A percentile compares a stretch with the other conserved stretches of the same genome.
phyloP scores from a whole-genome alignment of 2,329 filamentous ascomycete genomes.

The Aureobasidium sp. region DNA sequence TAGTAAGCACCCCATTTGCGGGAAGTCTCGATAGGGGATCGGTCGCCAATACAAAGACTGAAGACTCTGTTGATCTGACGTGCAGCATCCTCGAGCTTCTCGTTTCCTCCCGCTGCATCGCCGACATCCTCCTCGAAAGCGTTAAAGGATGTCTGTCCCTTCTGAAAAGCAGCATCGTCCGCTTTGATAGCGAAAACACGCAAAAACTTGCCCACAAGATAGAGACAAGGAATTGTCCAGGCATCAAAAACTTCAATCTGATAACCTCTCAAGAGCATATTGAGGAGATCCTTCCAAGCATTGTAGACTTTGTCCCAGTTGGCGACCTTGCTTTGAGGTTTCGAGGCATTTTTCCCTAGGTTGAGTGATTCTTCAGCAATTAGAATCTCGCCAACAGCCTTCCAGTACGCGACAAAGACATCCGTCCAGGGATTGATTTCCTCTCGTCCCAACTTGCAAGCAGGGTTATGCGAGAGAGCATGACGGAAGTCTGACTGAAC shows the following conservation, averaged over 20 bases:
- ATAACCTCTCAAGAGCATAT: slow-evolving; percentile 71
- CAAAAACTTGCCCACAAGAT: slow-evolving; percentile 77
- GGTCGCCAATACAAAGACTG: slow-evolving; percentile 78
- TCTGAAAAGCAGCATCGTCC: slow-evolving; percentile 56
- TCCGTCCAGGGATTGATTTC: slow-evolving; percentile 80
- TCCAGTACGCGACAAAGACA: slow-evolving; percentile 78
- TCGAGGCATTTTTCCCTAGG: slow-evolving; percentile 26
- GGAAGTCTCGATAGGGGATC: slow-evolving; percentile 65
- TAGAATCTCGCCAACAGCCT: slow-evolving; percentile 65
- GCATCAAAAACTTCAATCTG: slow-evolving; percentile 66
- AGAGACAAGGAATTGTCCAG: slow-evolving; percentile 90
- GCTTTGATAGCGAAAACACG: slow-evolving; percentile 84
- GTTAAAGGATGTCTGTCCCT: slow-evolving; percentile 36
- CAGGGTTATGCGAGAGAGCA: slow-evolving; percentile 55
- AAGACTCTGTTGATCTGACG: slow-evolving; percentile 89
- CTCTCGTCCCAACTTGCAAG: slow-evolving; percentile 33
- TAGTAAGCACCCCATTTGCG: slow-evolving; percentile 98
- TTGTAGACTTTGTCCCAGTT: slow-evolving; percentile 80
- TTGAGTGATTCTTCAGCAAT: slow-evolving; percentile 50
- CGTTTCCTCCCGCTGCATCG: slow-evolving; percentile 65
- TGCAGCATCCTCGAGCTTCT: slow-evolving; percentile 83
- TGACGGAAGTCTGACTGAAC: slow-evolving; percentile 63
- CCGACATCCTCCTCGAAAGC: slow-evolving; percentile 71
- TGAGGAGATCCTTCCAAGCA: slow-evolving; percentile 77
- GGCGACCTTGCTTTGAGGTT: slow-evolving; percentile 28